phyloP scores from a whole-genome alignment of 1,139 yeast species.

The Keqinozyma sinolaborantium region DNA sequence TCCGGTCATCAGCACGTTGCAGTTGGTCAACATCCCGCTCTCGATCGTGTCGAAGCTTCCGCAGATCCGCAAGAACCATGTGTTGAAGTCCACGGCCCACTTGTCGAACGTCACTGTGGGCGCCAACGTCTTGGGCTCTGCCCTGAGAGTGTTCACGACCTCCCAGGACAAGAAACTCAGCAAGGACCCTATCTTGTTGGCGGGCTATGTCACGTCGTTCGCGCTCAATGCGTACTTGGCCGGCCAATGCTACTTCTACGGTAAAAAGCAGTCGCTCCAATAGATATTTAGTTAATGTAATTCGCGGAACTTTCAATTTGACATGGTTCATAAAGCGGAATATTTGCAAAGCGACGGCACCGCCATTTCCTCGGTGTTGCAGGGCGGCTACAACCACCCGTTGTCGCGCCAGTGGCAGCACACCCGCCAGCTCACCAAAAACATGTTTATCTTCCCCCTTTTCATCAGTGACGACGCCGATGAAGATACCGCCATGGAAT shows the following conservation, averaged over 20 bases:
- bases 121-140: constrained; percentile 53
- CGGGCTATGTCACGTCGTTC: constrained; percentile 34
- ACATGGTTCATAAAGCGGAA: constrained; percentile 65
- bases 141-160: constrained; percentile 57
- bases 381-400: constrained; percentile 94
- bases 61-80: constrained; percentile 48
- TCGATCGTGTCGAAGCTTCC: constrained; percentile 52
- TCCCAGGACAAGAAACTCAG: constrained; percentile 27
- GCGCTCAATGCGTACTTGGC: constrained; percentile 29
- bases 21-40: constrained; percentile 52
- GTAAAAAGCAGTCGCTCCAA: constrained; percentile 5
- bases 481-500: constrained; percentile 68
- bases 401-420: constrained; percentile 88
- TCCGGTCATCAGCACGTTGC: constrained; percentile 31
- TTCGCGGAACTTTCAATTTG: no score
- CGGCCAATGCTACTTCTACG: constrained; percentile 30
- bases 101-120: constrained; percentile 51
- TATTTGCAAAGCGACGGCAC: constrained; percentile 57
- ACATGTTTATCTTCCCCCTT: constrained; percentile 90
- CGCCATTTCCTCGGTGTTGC: constrained; percentile 71
- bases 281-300: not conserved
- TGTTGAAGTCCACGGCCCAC: constrained; percentile 50
- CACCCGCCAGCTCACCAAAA: constrained; percentile 76
- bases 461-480: constrained; percentile 81
- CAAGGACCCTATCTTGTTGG: constrained; percentile 28